Percentiles rank a stretch among this genome's conserved stretches.
These are phyloP conservation scores for Geotrichum aggregatum DNA, from an alignment of 1,139 yeast species.

Conservation along the genomic window DNA sequence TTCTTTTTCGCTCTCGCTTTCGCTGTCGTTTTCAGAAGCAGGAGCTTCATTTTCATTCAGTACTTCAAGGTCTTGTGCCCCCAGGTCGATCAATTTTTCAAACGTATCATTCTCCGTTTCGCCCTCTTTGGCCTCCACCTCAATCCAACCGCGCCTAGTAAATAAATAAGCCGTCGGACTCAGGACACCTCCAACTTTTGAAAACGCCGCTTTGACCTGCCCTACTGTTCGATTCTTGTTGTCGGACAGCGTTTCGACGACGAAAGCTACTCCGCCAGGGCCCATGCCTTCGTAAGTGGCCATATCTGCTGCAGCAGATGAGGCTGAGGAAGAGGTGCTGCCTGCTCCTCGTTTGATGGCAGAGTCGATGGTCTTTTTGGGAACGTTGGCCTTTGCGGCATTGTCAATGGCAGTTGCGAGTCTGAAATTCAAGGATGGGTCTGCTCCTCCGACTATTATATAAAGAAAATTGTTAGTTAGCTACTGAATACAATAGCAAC, in stretches of 20 bases:
- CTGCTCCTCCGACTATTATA: slow-evolving; percentile 50
- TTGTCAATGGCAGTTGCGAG: slow-evolving; percentile 70
- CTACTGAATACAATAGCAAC: no score
- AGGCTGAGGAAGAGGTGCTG: slow-evolving; percentile 39
- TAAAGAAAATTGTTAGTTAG: neutral
- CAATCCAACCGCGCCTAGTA: slow-evolving; percentile 68
- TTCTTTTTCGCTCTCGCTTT: slow-evolving; percentile 40
- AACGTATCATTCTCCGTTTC: slow-evolving; percentile 49
- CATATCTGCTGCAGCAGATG: slow-evolving; percentile 40
- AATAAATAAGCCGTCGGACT: slow-evolving; percentile 78
- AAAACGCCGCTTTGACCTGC: slow-evolving; percentile 68
- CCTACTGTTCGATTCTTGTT: slow-evolving; percentile 81
- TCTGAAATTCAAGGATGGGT: slow-evolving; percentile 60
- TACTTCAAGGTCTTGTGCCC: slow-evolving; percentile 76
- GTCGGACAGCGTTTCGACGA: slow-evolving; percentile 83
- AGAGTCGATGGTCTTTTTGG: slow-evolving; percentile 78
- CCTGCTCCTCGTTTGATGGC: slow-evolving; percentile 86
- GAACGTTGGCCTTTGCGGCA: slow-evolving; percentile 73
- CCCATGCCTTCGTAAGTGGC: slow-evolving; percentile 85
- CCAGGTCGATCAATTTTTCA: slow-evolving; percentile 71
- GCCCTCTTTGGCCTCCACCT: slow-evolving; percentile 45
- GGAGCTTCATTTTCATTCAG: slow-evolving; percentile 24
- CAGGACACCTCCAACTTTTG: slow-evolving; percentile 58
- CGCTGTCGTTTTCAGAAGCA: slow-evolving; percentile 29
- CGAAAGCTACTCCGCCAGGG: slow-evolving; percentile 84